Evolutionary conservation across 106 monocot species (phyloP).

Genomic region (Dendrobium catenatum): DNA sequence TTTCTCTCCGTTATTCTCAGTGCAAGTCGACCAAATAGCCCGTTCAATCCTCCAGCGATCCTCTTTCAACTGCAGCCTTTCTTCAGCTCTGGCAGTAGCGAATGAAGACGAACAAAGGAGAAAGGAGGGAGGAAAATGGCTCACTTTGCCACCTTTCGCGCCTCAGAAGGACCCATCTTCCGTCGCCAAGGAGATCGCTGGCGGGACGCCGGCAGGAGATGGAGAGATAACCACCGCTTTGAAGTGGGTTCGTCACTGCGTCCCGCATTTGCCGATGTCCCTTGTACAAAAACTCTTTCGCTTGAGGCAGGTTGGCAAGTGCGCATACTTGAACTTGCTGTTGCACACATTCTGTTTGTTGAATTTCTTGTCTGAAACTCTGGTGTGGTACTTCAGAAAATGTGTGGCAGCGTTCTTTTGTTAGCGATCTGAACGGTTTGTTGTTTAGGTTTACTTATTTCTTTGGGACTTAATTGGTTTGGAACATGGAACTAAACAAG

Average conservation of each 20-base stretch:
- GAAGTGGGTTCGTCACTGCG: constrained; percentile 85
- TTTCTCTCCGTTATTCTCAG: not conserved
- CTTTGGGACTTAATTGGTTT: not conserved
- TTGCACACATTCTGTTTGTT: constrained; percentile 16
- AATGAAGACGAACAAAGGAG: not conserved
- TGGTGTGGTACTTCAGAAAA: not conserved
- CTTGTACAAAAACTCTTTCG: constrained; percentile 93
- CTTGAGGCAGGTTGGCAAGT: constrained; percentile 49
- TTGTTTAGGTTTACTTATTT: not conserved
- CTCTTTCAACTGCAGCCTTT: not conserved
- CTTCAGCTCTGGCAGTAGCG: not conserved
- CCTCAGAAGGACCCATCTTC: constrained; percentile 28
- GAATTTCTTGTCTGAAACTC: constrained; percentile 2
- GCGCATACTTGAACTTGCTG: not conserved
- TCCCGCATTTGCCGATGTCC: constrained; percentile 55
- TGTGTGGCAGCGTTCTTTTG: not conserved
- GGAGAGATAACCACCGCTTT: constrained; percentile 32
- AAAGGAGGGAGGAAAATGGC: constrained; percentile 30
- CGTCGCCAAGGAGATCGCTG: constrained; percentile 20
- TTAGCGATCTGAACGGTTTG: not conserved
- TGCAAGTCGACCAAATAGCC: not conserved
- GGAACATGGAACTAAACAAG: not conserved
- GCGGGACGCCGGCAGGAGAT: not conserved
- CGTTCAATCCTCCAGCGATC: not conserved
- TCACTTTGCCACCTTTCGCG: constrained; percentile 53